Evolutionary conservation across 495 filamentous ascomycete genomes (phyloP).

Genomic region (Cryomyces antarcticus): DNA sequence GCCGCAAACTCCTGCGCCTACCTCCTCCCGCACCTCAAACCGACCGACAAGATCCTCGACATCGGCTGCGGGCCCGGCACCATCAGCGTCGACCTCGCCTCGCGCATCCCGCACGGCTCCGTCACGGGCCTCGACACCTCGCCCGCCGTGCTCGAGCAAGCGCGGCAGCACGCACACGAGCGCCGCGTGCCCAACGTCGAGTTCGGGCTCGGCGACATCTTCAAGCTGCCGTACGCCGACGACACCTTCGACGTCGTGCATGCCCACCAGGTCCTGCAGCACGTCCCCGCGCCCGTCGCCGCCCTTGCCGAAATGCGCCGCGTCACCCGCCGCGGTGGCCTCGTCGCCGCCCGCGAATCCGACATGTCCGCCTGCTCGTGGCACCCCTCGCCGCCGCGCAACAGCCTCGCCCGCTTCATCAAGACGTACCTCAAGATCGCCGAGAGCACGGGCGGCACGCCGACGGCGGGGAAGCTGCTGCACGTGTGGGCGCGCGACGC

Average conservation of each 20-base stretch:
- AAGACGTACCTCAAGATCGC: conserved; percentile 12
- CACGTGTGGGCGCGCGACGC: conserved; percentile 24
- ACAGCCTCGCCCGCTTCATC: conserved; percentile 18
- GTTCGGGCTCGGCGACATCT: conserved; percentile 20
- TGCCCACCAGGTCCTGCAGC: conserved; percentile 21
- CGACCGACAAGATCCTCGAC: conserved; percentile 7
- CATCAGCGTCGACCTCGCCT: conserved; percentile 18
- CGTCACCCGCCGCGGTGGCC: conserved; percentile 21
- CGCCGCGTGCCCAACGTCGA: conserved; percentile 16
- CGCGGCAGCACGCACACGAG: conserved; percentile 12
- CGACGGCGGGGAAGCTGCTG: conserved; percentile 18
- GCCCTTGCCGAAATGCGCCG: conserved; percentile 25
- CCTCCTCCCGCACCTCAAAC: conserved; percentile 8
- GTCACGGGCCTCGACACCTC: conserved; percentile 21
- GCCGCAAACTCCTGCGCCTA: conserved; percentile 8
- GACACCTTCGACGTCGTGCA: conserved; percentile 22
- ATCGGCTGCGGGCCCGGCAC: conserved; percentile 9
- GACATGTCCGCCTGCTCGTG: conserved; percentile 20
- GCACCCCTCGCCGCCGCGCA: conserved; percentile 12
- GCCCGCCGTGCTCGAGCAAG: conserved; percentile 20
- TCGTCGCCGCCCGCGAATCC: conserved; percentile 23
- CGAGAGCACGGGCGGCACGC: conserved; percentile 14
- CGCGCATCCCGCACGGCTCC: conserved; percentile 15
- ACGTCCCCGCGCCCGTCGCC: conserved; percentile 18
- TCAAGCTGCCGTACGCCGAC: conserved; percentile 23